These are phyloP conservation scores for Fonsecaea multimorphosa DNA, from an alignment of 2,329 filamentous ascomycete genomes.

Conservation along the genomic window DNA sequence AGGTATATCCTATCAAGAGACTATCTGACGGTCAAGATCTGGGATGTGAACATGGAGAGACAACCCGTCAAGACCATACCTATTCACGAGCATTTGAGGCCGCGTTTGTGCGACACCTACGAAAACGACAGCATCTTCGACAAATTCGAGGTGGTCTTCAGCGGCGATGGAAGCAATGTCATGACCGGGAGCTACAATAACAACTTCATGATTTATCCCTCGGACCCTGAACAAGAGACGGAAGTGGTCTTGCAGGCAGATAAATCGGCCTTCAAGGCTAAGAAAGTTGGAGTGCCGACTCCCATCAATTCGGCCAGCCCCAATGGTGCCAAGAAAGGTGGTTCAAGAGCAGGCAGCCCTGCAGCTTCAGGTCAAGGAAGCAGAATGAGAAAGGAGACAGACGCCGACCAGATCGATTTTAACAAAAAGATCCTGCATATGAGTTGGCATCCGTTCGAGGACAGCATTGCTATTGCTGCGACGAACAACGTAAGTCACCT, in stretches of 20 bases:
- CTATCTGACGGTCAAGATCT: conserved; percentile 98
- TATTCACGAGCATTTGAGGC: conserved; percentile 95
- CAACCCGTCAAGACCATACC: conserved; percentile 98
- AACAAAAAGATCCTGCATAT: conserved; percentile 99
- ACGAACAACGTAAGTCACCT: conserved; percentile 89
- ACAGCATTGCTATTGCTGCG: conserved; percentile 98
- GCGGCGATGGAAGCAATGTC: conserved; percentile 95
- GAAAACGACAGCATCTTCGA: conserved; percentile 99
- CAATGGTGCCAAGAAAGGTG: conserved; percentile 77
- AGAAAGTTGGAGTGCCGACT: conserved; percentile 97
- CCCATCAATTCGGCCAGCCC: conserved; percentile 89
- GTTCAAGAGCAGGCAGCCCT: conserved; percentile 86
- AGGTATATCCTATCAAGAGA: conserved; percentile 97
- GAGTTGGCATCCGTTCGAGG: conserved; percentile 99
- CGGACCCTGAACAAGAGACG: conserved; percentile 92
- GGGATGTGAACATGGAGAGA: conserved; percentile 99
- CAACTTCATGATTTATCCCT: conserved; percentile 99
- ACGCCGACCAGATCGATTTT: conserved; percentile 99
- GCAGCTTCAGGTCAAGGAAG: conserved; percentile 81
- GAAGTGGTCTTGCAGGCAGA: conserved; percentile 97
- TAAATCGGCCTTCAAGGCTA: conserved; percentile 99
- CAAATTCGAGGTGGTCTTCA: conserved; percentile 99
- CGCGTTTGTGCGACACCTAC: conserved; percentile 94
- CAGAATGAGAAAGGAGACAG: conserved; percentile 98
- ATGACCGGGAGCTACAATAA: conserved; percentile 99